phyloP scores from a whole-genome alignment of 2,329 filamentous ascomycete genomes.

The Claviceps fusiformis region DNA sequence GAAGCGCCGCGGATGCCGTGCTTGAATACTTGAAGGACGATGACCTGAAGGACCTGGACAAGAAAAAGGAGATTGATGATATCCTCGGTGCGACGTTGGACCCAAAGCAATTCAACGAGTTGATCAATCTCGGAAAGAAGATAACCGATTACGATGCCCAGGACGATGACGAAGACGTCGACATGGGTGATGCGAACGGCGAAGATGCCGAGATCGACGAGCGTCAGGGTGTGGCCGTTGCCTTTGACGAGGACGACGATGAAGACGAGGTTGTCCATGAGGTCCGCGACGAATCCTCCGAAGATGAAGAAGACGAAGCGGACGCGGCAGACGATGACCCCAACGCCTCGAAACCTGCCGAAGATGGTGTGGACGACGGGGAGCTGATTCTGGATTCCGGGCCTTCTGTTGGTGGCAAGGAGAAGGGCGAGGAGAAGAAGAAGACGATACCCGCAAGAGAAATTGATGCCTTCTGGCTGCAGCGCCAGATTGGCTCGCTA shows the following conservation, averaged over 20 bases:
- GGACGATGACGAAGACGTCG: slow-evolving; percentile 85
- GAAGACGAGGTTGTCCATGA: slow-evolving; percentile 67
- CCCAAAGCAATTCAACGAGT: slow-evolving; percentile 88
- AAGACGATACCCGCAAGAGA: slow-evolving; percentile 67
- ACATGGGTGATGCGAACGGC: slow-evolving; percentile 50
- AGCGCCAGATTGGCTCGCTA: slow-evolving; percentile 75
- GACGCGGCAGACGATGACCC: slow-evolving; percentile 29
- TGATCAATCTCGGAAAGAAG: slow-evolving; percentile 94
- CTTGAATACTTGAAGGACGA: slow-evolving; percentile 91
- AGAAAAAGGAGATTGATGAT: slow-evolving; percentile 95
- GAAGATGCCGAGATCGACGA: slow-evolving; percentile 73
- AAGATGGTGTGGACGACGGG: slow-evolving; percentile 50
- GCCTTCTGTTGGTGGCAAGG: slow-evolving; percentile 25
- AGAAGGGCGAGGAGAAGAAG: slow-evolving; percentile 35
- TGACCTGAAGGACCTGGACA: slow-evolving; percentile 90
- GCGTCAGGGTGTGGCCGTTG: slow-evolving; percentile 89
- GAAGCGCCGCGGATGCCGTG: slow-evolving; percentile 85
- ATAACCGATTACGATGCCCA: slow-evolving; percentile 97
- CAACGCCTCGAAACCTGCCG: slow-evolving; percentile 11
- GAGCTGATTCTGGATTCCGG: slow-evolving; percentile 75
- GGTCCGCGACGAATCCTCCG: slow-evolving; percentile 76
- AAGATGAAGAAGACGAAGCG: slow-evolving; percentile 56
- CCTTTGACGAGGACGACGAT: slow-evolving; percentile 89
- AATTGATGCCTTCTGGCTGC: slow-evolving; percentile 95
- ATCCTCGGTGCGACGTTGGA: slow-evolving; percentile 71